Percentiles rank a stretch among this genome's conserved stretches.
Evolutionary conservation across 1,139 yeast species (phyloP).

Genomic region (Pneumocystis wakefieldiae): DNA sequence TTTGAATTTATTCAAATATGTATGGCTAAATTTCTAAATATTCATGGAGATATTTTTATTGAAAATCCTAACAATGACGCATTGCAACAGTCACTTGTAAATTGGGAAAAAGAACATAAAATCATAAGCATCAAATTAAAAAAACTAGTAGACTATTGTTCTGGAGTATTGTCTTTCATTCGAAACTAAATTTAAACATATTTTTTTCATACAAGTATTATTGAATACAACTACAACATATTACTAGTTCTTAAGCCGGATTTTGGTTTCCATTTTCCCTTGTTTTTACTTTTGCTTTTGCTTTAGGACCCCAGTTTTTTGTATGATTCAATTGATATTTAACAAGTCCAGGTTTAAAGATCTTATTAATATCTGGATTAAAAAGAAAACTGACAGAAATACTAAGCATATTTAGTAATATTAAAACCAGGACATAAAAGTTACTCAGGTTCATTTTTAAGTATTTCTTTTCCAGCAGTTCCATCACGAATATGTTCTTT

Average conservation of each 20-base stretch:
- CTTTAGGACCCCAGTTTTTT: constrained; percentile 92
- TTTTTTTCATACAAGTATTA: background rate
- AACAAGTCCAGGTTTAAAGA: constrained; percentile 61
- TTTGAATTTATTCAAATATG: constrained; percentile 66
- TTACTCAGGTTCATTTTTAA: constrained; percentile 30
- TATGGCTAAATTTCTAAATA: constrained; percentile 54
- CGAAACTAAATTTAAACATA: constrained; percentile 12
- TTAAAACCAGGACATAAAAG: constrained; percentile 14
- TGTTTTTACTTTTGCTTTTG: constrained; percentile 24
- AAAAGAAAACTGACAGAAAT: constrained; percentile 28
- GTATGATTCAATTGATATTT: constrained; percentile 85
- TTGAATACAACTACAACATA: background rate
- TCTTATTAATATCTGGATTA: constrained; percentile 28
- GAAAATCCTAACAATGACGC: background rate
- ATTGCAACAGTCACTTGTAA: constrained; percentile 29
- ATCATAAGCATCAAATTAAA: constrained; percentile 41
- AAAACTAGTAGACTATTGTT: constrained; percentile 59
- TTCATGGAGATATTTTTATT: constrained; percentile 71
- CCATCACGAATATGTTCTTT: constrained; percentile 29
- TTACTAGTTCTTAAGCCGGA: background rate
- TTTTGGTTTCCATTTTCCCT: background rate
- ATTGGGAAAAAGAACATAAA: constrained; percentile 37
- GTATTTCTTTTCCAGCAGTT: constrained; percentile 51
- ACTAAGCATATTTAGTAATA: constrained; percentile 42
- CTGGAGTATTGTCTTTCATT: constrained; percentile 63